phyloP scores from a whole-genome alignment of 108 stramenopile species.

The Chaetoceros tenuissimus region DNA sequence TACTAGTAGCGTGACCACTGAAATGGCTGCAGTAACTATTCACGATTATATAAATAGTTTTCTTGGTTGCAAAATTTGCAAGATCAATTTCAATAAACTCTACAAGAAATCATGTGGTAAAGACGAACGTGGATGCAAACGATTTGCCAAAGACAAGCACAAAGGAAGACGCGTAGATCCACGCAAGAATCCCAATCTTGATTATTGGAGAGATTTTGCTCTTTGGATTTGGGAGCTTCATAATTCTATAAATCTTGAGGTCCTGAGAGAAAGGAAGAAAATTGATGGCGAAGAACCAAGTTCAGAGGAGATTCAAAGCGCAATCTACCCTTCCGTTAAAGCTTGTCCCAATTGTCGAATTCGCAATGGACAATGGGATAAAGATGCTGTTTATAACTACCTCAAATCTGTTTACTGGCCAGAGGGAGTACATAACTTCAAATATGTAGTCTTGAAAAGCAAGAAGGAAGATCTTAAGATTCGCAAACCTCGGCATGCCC shows the following conservation, averaged over 20 bases:
- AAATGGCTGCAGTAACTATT: conserved; percentile 14
- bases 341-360: conserved; percentile 17
- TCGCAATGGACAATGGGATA: conserved; percentile 23
- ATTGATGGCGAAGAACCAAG: conserved; percentile 5
- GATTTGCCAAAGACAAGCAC: not conserved
- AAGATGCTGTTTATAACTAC: conserved; percentile 23
- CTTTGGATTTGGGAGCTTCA: conserved; percentile 36
- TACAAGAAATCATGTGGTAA: not conserved
- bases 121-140: not conserved
- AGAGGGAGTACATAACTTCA: conserved; percentile 22
- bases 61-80: conserved; percentile 19
- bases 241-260: conserved; percentile 25
- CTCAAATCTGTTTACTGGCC: conserved; percentile 30
- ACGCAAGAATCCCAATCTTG: conserved; percentile 11
- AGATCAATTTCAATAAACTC: conserved; percentile 7
- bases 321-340: conserved; percentile 21
- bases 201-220: conserved; percentile 28
- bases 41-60: conserved; percentile 30
- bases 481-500: too few species aligned
- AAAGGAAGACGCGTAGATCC: conserved; percentile 6
- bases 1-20: conserved; percentile 14
- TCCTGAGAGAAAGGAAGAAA: conserved; percentile 10
- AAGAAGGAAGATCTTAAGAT: too few species aligned
- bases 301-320: conserved; percentile 8
- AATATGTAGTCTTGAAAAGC: conserved; percentile 5